phyloP scores from a whole-genome alignment of 1,284 basidiomycete genomes.

The Leccinum fuscescens region DNA sequence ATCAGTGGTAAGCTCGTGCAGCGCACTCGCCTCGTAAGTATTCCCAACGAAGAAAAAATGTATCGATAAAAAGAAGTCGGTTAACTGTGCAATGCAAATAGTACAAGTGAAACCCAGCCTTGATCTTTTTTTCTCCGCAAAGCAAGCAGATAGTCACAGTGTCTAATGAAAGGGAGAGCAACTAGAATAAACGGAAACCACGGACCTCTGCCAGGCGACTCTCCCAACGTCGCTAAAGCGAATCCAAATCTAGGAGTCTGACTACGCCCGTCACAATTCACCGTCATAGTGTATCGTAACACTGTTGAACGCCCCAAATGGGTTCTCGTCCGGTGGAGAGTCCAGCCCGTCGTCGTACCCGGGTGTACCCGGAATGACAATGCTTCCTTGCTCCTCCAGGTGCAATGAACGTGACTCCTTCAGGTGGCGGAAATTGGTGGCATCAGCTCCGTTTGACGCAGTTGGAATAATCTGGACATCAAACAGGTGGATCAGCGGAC shows the following conservation, averaged over 20 bases:
- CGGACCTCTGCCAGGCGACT: slow-evolving; percentile 14
- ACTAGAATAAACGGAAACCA: slow-evolving; percentile 16
- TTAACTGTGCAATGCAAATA: slow-evolving; percentile 34
- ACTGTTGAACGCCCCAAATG: slow-evolving; percentile 84
- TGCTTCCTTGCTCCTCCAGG: slow-evolving; percentile 64
- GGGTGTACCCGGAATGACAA: slow-evolving; percentile 31
- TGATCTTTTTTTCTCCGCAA: slow-evolving; percentile 18
- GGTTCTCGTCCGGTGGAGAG: slow-evolving; percentile 43
- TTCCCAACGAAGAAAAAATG: slow-evolving; percentile 19
- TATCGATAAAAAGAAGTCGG: slow-evolving; percentile 18
- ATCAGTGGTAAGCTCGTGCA: slow-evolving; percentile 24
- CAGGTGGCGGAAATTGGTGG: slow-evolving; percentile 88
- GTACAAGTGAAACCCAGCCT: slow-evolving; percentile 30
- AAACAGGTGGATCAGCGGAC: slow-evolving; percentile 23
- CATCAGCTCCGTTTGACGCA: slow-evolving; percentile 79
- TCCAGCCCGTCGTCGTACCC: slow-evolving; percentile 51
- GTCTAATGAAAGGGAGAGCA: slow-evolving; percentile 22
- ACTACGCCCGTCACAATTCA: slow-evolving; percentile 40
- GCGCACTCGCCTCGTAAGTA: slow-evolving; percentile 24
- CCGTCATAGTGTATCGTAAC: slow-evolving; percentile 86
- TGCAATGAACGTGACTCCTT: slow-evolving; percentile 90
- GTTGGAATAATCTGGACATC: slow-evolving; percentile 75
- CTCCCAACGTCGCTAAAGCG: slow-evolving; percentile 5
- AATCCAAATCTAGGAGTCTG: slow-evolving; percentile 4
- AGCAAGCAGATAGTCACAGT: slow-evolving; percentile 19